A percentile compares a stretch with the other conserved stretches of the same genome.
These are phyloP conservation scores for Aspergillus intermedius DNA, from an alignment of 2,329 filamentous ascomycete species.

Conservation along the genomic window DNA sequence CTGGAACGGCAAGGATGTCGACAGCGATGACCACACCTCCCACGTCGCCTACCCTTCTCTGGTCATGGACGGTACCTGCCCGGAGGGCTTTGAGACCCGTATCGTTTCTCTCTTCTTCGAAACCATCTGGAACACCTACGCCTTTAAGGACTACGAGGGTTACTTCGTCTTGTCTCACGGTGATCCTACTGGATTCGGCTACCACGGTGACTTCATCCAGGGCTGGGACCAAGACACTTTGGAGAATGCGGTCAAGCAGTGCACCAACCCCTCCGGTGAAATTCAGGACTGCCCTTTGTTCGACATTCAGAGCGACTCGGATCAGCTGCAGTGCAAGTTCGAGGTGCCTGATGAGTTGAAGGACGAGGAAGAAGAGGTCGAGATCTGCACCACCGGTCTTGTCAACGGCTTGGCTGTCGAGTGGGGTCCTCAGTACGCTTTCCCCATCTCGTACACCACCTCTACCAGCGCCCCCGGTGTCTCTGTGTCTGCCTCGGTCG, in stretches of 20 bases:
- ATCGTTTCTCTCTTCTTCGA: conserved; percentile 75
- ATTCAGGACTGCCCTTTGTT: conserved; percentile 73
- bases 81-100: conserved; percentile 59
- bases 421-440: conserved; percentile 38
- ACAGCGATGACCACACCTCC: conserved; percentile 49
- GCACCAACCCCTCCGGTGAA: conserved; percentile 63
- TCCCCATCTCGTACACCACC: conserved; percentile 11
- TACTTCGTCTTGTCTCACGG: conserved; percentile 72
- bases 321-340: conserved; percentile 57
- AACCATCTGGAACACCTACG: conserved; percentile 71
- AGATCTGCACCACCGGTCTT: conserved; percentile 37
- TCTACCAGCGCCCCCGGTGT: conserved; percentile 2
- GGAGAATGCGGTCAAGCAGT: conserved; percentile 64
- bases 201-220: conserved; percentile 72
- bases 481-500: neutral
- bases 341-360: conserved; percentile 49
- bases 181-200: conserved; percentile 68
- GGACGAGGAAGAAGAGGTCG: conserved; percentile 48
- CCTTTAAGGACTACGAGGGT: conserved; percentile 57
- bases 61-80: conserved; percentile 71
- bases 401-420: conserved; percentile 57
- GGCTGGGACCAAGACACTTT: conserved; percentile 68
- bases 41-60: conserved; percentile 73
- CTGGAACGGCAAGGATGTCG: conserved; percentile 67
- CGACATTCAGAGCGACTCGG: conserved; percentile 54